Base-by-base conservation (phyloP, 2,329 filamentous ascomycete species). In the Ceratocystis eucalypticola region DNA sequence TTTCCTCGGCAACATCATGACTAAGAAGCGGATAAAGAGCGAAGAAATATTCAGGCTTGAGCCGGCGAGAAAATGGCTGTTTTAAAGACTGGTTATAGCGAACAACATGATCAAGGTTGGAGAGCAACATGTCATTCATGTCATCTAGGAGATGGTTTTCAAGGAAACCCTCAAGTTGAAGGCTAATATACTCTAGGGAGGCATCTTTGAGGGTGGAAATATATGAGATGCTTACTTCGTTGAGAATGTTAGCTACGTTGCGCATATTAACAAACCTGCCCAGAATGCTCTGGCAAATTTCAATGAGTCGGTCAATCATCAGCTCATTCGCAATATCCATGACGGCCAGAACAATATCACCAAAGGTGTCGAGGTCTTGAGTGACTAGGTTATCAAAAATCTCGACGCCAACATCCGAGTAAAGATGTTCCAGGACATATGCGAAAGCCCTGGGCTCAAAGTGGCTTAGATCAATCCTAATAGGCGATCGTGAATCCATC, bases 281-380 rank as follows among this genome's bases (percentile, higher is more conserved):
- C 68, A 97, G 83, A 25, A 91, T 77, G 67, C 84, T 85, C 74
- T 99, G 94, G 74, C 94, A 97, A 33, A 95, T 85, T 73, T 96
- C 89, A 4, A 90, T 91, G 4, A 99, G 78, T 5, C 92, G 83
- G 73, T 96, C 91, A 61, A 99, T 82, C 92, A 99, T 96, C 67
- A 99, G 78, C 75, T 99, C 93, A 73, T 99, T 94, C 12, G 92
- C 91, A 64, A 90, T 87, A 66, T 85, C 85, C 82, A 97, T 87
- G 57, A 97, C 89, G 71, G 96, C 91, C 76, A 97, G 82, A 7
- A 96, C 82, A n/a, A 94, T 79, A 71, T 97, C 91, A 3, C 92
- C 84, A 69, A 96, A 91, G 59, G 91, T 88, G 70, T 96, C 91
- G 5, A 96, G 76, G 68, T 87, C 86, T 17, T 83, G 78, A 45